phyloP scores from a whole-genome alignment of 371 early-diverging fungal genomes.

The Saksenaea vasiformis region DNA sequence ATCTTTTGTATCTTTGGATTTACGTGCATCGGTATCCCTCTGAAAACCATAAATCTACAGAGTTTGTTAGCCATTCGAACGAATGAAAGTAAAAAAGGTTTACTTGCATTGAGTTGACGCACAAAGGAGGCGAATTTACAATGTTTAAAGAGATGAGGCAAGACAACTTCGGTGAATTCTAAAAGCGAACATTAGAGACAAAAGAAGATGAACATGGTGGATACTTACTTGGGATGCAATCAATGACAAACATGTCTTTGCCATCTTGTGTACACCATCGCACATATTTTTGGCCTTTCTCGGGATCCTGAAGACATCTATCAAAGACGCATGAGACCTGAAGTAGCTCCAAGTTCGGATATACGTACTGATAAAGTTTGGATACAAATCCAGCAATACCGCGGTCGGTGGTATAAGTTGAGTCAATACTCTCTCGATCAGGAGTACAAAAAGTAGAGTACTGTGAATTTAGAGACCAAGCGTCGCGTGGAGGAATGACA shows the following conservation, averaged over 20 bases:
- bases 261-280: conserved; percentile 48
- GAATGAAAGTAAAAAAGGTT: background rate
- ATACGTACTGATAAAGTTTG: conserved; percentile 48
- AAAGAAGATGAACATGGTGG: conserved; percentile 8
- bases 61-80: background rate
- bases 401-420: conserved; percentile 26
- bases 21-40: conserved; percentile 57
- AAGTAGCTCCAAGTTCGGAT: background rate
- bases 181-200: background rate
- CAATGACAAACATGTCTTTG: conserved; percentile 53
- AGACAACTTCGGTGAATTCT: conserved; percentile 54
- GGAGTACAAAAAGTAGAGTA: background rate
- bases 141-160: conserved; percentile 55
- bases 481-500: background rate
- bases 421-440: background rate
- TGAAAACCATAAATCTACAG: conserved; percentile 57
- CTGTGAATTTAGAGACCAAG: background rate
- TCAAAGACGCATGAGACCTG: background rate
- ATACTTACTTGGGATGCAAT: conserved; percentile 47
- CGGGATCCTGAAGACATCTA: conserved; percentile 43
- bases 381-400: conserved; percentile 54
- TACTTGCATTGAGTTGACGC: conserved; percentile 53
- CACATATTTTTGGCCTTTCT: conserved; percentile 42
- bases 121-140: conserved; percentile 62
- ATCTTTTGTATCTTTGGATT: conserved; percentile 53